Evolutionary conservation across 2,329 filamentous ascomycete species (phyloP), one percentile per base, ranked within the genome.

Genomic region (Ceratocystiopsis brevicomis): DNA sequence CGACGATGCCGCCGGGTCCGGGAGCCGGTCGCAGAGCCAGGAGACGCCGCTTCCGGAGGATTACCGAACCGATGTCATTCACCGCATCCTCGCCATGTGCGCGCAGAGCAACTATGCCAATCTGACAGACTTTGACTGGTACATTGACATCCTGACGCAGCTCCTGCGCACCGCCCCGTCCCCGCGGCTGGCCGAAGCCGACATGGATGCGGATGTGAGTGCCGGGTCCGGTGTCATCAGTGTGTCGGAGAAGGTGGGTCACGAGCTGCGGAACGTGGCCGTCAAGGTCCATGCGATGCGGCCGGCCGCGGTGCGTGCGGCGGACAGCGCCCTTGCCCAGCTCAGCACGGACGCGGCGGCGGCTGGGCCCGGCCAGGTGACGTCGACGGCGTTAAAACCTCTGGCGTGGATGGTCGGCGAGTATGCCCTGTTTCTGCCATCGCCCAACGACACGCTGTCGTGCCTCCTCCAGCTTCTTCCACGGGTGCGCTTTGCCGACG

Each of bases 71-170:
- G 83, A 83, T 52, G 84, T 95, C 17, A 84, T 96, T 42, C 71
- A 72, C 45, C 74, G 82, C 46, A 85, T 96, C 47, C 59, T 96
- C 12, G 76, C 78, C 47, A 93, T 98, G 76, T 96, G 88, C 58
- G 83, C 85, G 10, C 76, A 78, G 50, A 81, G 87, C 50, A 94
- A 86, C 48, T 98, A 96, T 57, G 71, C 73, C 36, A 84, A 86
- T 54, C 68, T 98, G 40, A 65, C 71, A 42, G 88, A 98, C 56
- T 98, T 98, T 57, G 88, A 95, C 51, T 98, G 90, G 90, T 96
- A 96, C 58, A 81, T 96, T 50, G 83, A 90, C 51, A 75, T 94
- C 25, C 64, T 98, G 30, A 80, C 84, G 6, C 85, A 94, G 56
- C 70, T 98, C 14, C 76, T 95, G 37, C 76, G 79, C 55, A 69